Evolutionary conservation across 169 alveolate species (phyloP).

Genomic region (Neospora caninum): DNA sequence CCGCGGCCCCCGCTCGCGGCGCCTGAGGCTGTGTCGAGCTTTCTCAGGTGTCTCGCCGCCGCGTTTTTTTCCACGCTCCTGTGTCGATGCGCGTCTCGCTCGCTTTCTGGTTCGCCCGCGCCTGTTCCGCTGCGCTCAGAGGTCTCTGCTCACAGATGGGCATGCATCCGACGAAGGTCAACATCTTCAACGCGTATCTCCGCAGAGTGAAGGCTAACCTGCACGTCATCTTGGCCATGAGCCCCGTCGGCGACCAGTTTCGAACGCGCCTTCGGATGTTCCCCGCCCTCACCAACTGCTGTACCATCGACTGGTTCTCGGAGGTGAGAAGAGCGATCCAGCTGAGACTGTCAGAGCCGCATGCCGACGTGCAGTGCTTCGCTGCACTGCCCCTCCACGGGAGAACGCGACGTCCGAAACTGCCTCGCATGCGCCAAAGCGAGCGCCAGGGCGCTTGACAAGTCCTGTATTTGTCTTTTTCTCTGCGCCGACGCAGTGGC

Average conservation of each 20-base stretch:
- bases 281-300: conserved; percentile 96
- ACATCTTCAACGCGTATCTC: conserved; percentile 90
- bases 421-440: neutral
- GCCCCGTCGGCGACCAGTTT: conserved; percentile 96
- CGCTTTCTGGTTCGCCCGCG: neutral
- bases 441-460: neutral
- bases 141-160: conserved; percentile 82
- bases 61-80: no score
- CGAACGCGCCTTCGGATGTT: conserved; percentile 95
- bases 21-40: no score
- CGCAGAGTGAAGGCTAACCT: conserved; percentile 90
- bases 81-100: no score
- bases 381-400: neutral
- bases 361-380: neutral
- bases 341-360: neutral
- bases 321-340: conserved; percentile 70
- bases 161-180: conserved; percentile 90
- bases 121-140: conserved; percentile 11
- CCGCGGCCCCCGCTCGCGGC: no score
- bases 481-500: conserved; percentile 86
- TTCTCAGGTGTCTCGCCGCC: no score
- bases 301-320: conserved; percentile 96
- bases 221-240: conserved; percentile 94
- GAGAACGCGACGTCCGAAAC: no score
- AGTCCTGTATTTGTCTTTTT: neutral